phyloP scores from a whole-genome alignment of 106 monocot species.

The Iris macrosiphon region DNA sequence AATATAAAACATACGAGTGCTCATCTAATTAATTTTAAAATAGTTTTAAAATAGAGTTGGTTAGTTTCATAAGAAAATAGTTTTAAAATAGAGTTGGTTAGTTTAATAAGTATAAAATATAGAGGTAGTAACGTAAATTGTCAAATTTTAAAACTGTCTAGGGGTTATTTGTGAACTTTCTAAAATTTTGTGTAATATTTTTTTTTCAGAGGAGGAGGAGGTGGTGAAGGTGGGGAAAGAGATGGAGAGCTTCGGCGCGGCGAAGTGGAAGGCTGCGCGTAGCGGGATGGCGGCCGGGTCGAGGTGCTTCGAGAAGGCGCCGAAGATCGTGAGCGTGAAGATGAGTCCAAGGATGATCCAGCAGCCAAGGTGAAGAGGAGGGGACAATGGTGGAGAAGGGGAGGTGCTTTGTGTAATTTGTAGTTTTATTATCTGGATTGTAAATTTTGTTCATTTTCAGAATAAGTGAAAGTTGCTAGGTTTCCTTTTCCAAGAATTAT shows the following conservation, averaged over 20 bases:
- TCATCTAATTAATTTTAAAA: too few species aligned
- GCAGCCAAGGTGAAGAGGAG: slow-evolving; percentile 34
- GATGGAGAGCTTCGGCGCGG: slow-evolving; percentile 23
- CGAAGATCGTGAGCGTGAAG: slow-evolving; percentile 38
- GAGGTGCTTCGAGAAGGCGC: slow-evolving; percentile 30
- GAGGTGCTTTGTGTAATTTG: background rate
- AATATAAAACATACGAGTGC: too few species aligned
- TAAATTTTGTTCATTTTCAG: background rate
- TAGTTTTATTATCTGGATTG: too few species aligned
- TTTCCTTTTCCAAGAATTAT: too few species aligned
- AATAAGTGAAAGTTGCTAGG: too few species aligned
- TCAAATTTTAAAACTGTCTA: too few species aligned
- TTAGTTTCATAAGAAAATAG: background rate
- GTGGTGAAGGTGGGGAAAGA: slow-evolving; percentile 14
- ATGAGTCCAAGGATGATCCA: slow-evolving; percentile 39
- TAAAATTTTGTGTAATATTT: background rate
- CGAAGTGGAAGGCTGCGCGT: slow-evolving; percentile 27
- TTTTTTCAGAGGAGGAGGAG: slow-evolving; percentile 7
- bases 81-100: too few species aligned
- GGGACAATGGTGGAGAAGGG: background rate
- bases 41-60: background rate
- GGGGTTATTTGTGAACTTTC: too few species aligned
- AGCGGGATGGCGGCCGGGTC: slow-evolving; percentile 3
- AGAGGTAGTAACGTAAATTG: too few species aligned
- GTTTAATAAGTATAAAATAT: too few species aligned